Percentiles rank a stretch among this genome's conserved stretches.
Conservation (phyloP, 192 early-diverging fungal genomes). For the Obelidium mucronatum region DNA sequence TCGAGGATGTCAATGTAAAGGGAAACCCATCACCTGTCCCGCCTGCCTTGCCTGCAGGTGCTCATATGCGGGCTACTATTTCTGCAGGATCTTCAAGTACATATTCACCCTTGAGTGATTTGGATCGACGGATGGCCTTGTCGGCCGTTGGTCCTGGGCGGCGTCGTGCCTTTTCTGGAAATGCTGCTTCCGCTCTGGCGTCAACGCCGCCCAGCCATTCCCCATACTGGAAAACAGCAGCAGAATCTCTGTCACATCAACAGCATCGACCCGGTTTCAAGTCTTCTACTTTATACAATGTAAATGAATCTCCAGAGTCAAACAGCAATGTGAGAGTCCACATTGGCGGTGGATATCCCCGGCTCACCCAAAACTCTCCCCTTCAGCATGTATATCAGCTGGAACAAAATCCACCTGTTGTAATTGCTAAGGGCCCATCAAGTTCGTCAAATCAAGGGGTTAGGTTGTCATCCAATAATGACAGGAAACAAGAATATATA, state of each 20-base stretch:
- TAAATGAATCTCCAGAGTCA: not conserved
- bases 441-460: not conserved
- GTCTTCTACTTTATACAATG: not conserved
- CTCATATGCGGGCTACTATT: slow-evolving; percentile 9
- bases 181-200: slow-evolving; percentile 4
- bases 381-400: slow-evolving; percentile 7
- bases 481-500: not conserved
- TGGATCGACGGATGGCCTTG: slow-evolving; percentile 20
- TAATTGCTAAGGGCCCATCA: slow-evolving; percentile 15
- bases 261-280: slow-evolving; percentile 8
- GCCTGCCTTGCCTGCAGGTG: no score
- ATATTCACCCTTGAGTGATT: slow-evolving; percentile 8
- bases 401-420: slow-evolving; percentile 2
- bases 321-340: no score
- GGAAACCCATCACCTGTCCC: no score
- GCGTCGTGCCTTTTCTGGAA: slow-evolving; percentile 27
- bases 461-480: not conserved
- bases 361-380: slow-evolving; percentile 12
- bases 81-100: not conserved
- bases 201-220: slow-evolving; percentile 33
- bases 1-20: slow-evolving; percentile 45
- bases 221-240: slow-evolving; percentile 39
- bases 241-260: slow-evolving; percentile 19
- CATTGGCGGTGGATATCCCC: not conserved
- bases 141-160: slow-evolving; percentile 12